Evolutionary conservation across 164 flowering plant species (phyloP), one percentile per base, ranked within the genome.

Genomic region (Litsea cubeba): DNA sequence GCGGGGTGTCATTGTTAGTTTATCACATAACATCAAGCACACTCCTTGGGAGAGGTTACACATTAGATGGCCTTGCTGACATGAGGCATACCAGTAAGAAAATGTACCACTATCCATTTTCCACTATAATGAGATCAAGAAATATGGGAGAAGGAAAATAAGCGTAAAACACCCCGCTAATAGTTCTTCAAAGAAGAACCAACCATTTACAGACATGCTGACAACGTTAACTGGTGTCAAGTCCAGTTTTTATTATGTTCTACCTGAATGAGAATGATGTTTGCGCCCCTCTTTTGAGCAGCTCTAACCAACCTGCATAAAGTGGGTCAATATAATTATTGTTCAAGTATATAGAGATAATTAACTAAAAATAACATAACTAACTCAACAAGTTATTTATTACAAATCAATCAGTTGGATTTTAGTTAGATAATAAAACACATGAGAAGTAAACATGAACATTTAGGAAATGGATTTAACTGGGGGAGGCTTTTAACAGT

Each of bases 211-310:
- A 66, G 64, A 40, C 60, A 54, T 20, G 1, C 18, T 3, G n/a
- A 54, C n/a, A 54, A 54, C 7, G 0, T 54, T 54, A 20, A 15
- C 60, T 15, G 60, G 4, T 54, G 60, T 17, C 60, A 54, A 15
- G 12, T 32, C 63, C 18, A 74, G 49, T 25, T 46, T 57, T 71
- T 22, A 26, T 50, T 35, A 32, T 62, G 20, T 51, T 50, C n/a
- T 75, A 93, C 98, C 95, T 93, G 99, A 74, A 95, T 90, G 62
- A 95, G 98, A 81, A 93, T 80, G 76, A 95, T 90, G 76, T 91
- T 85, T 25, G 99, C 97, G 70, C 99, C 99, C 75, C 89, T 91
- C 46, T 69, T 70, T 74, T 91, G 96, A 75, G 99, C 98, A 75
- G 80, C 87, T 82, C 97, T 86, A 78, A 95, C 94, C 82, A 95